These are phyloP conservation scores for Volutella citrinella DNA, from an alignment of 2,329 filamentous ascomycete species.

Conservation along the genomic window DNA sequence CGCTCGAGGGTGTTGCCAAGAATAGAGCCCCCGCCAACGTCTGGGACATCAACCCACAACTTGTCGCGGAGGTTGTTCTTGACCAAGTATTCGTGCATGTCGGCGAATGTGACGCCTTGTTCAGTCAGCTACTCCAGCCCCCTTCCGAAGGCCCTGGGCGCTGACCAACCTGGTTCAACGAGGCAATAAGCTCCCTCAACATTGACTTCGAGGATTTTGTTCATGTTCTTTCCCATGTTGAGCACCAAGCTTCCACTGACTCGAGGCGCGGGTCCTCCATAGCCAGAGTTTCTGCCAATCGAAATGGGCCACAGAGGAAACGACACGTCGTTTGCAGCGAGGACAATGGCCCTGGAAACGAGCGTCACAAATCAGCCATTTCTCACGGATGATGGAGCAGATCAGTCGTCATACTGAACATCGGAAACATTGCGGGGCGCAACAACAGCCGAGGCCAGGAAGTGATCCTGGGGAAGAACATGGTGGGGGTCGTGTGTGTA, in stretches of 20 bases:
- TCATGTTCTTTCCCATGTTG: constrained; percentile 8
- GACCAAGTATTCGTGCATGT: constrained; percentile 7
- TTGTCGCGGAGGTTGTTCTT: constrained; percentile 7
- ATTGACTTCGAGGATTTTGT: constrained; percentile 11
- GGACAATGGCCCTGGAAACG: too few species aligned
- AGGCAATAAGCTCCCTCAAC: constrained; percentile 10
- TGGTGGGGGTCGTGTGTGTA: too few species aligned
- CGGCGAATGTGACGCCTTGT: constrained; percentile 4
- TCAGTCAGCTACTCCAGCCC: too few species aligned
- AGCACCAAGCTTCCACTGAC: constrained; percentile 6
- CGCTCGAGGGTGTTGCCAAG: constrained; percentile 9
- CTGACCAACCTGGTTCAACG: constrained; percentile 7
- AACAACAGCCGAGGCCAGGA: too few species aligned
- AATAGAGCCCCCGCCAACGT: constrained; percentile 8
- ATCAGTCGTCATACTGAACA: too few species aligned
- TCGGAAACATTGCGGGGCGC: too few species aligned
- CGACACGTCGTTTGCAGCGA: too few species aligned
- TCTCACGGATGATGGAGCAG: too few species aligned
- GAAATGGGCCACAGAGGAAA: not conserved
- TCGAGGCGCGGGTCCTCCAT: constrained; percentile 7
- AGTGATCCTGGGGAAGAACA: too few species aligned
- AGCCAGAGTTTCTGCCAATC: not conserved
- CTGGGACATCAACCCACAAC: constrained; percentile 10
- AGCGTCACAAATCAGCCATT: too few species aligned
- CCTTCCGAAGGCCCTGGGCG: too few species aligned